Conservation (phyloP, 495 filamentous ascomycete species). For the Penicillium coprophilum region DNA sequence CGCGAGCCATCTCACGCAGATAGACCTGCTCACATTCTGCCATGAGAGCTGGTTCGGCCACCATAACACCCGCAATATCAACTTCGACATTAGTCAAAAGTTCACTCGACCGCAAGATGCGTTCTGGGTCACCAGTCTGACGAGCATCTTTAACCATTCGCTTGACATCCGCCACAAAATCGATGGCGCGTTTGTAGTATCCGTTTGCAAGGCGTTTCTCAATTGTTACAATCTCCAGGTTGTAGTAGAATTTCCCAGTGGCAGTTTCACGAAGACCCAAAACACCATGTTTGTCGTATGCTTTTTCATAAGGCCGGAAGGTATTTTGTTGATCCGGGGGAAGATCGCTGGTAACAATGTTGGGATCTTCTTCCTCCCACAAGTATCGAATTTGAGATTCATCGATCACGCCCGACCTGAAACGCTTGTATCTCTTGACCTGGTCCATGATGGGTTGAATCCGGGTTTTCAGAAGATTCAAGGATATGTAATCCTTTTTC, state of each 20-base stretch:
- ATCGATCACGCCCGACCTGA: constrained; percentile 75
- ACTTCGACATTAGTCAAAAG: constrained; percentile 89
- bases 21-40: constrained; percentile 73
- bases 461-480: constrained; percentile 82
- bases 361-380: constrained; percentile 78
- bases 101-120: constrained; percentile 82
- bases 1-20: constrained; percentile 67
- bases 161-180: constrained; percentile 85
- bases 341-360: constrained; percentile 74
- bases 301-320: constrained; percentile 71
- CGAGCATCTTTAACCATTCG: constrained; percentile 80
- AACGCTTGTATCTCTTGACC: constrained; percentile 82
- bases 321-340: constrained; percentile 54
- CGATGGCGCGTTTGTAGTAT: constrained; percentile 83
- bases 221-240: constrained; percentile 88
- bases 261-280: constrained; percentile 65
- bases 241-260: constrained; percentile 86
- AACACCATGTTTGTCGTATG: constrained; percentile 70
- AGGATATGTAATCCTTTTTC: constrained; percentile 70
- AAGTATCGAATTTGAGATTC: constrained; percentile 72
- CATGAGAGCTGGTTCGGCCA: constrained; percentile 60
- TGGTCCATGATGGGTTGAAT: constrained; percentile 95
- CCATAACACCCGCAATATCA: constrained; percentile 70
- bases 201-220: constrained; percentile 94
- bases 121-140: constrained; percentile 69